Evolutionary conservation across 1,139 yeast species (phyloP).

Genomic region (Kazachstania sp.): DNA sequence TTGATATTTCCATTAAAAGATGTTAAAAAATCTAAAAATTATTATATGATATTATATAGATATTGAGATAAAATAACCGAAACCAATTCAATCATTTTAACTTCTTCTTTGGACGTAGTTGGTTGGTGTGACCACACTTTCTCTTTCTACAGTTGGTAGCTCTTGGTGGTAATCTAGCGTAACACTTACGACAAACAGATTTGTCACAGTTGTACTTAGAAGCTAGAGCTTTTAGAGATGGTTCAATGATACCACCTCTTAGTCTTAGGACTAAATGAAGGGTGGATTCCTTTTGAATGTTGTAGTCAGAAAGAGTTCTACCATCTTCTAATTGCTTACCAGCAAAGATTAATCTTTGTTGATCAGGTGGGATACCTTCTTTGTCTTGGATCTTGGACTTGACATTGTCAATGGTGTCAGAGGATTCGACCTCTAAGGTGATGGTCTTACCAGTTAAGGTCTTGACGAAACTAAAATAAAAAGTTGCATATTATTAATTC

Average conservation of each 20-base stretch:
- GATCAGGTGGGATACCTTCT: slow-evolving; percentile 93
- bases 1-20: slow-evolving; percentile 7
- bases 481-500: not conserved
- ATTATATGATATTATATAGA: slow-evolving; percentile 8
- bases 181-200: slow-evolving; percentile 98
- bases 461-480: slow-evolving; percentile 63
- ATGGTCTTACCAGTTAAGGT: slow-evolving; percentile 83
- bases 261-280: slow-evolving; percentile 79
- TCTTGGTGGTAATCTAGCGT: slow-evolving; percentile 99
- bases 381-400: slow-evolving; percentile 89
- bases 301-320: slow-evolving; percentile 86
- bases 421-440: slow-evolving; percentile 89
- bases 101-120: slow-evolving; percentile 99
- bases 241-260: slow-evolving; percentile 97
- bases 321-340: slow-evolving; percentile 93
- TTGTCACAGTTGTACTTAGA: slow-evolving; percentile 99
- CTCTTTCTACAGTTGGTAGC: slow-evolving; percentile 99
- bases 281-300: slow-evolving; percentile 89
- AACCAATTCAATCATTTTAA: slow-evolving; percentile 64
- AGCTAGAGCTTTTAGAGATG: slow-evolving; percentile 98
- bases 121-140: slow-evolving; percentile 99
- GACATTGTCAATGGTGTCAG: slow-evolving; percentile 90
- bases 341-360: slow-evolving; percentile 84
- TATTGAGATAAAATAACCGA: slow-evolving; percentile 8
- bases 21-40: slow-evolving; percentile 3